Conservation (phyloP, 2,329 filamentous ascomycete genomes). For the Remersonia thermophila region DNA sequence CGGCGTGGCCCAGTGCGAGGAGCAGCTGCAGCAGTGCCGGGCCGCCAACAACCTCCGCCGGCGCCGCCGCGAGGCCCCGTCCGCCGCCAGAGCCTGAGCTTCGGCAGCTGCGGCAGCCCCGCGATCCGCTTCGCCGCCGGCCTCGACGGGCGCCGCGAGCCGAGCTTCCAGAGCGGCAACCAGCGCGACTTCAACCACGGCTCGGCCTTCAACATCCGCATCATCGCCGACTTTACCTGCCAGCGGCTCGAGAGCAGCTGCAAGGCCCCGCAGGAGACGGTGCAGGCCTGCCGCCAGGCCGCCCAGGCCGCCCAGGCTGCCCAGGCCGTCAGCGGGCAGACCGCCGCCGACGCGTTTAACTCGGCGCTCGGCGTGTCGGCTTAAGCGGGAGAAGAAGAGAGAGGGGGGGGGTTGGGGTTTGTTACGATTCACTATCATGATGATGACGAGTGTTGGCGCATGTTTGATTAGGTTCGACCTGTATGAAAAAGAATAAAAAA, state of each 20-base stretch:
- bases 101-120: constrained; percentile 35
- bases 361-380: constrained; percentile 24
- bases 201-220: constrained; percentile 28
- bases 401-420: background rate
- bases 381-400: background rate
- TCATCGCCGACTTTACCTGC: constrained; percentile 29
- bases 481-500: too few species aligned
- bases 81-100: constrained; percentile 22
- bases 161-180: constrained; percentile 29
- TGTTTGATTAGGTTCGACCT: too few species aligned
- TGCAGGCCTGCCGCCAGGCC: constrained; percentile 23
- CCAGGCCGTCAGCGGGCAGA: constrained; percentile 22
- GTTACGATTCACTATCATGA: background rate
- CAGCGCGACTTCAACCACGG: constrained; percentile 38
- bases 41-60: constrained; percentile 13
- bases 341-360: constrained; percentile 28
- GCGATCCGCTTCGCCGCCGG: constrained; percentile 36
- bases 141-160: constrained; percentile 34
- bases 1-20: constrained; percentile 30
- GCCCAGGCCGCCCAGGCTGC: constrained; percentile 24
- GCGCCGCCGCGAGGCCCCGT: constrained; percentile 7
- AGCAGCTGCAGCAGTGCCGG: constrained; percentile 29
- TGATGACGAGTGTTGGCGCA: too few species aligned
- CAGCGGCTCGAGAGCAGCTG: constrained; percentile 25
- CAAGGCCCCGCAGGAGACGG: constrained; percentile 21